Conservation (phyloP, 2,329 filamentous ascomycete genomes). For the Aspergillus awamori region DNA sequence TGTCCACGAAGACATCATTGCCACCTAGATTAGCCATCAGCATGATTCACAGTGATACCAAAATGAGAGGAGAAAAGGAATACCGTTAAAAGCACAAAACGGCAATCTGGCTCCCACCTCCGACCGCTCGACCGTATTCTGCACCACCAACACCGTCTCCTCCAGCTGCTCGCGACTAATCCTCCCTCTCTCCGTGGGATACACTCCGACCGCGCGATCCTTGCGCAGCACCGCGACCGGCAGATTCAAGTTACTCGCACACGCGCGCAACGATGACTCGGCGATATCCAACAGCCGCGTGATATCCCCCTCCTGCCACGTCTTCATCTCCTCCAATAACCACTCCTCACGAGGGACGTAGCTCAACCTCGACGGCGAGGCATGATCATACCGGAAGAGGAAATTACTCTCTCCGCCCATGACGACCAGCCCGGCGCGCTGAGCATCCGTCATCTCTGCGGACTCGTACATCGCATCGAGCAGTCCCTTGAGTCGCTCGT, state of each 20-base stretch:
- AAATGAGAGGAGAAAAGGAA: constrained; percentile 4
- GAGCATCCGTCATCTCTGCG: constrained; percentile 60
- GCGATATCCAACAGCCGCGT: constrained; percentile 82
- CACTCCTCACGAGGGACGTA: constrained; percentile 63
- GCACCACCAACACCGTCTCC: constrained; percentile 91
- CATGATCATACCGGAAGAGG: constrained; percentile 75
- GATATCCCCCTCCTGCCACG: constrained; percentile 67
- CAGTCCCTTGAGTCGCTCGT: constrained; percentile 81
- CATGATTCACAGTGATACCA: background rate
- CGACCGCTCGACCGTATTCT: constrained; percentile 86
- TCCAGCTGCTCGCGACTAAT: constrained; percentile 89
- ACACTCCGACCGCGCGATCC: constrained; percentile 79
- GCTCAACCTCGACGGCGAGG: constrained; percentile 67
- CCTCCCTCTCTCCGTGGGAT: constrained; percentile 64
- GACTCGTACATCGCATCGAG: constrained; percentile 74
- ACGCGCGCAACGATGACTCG: constrained; percentile 80
- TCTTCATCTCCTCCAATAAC: constrained; percentile 60
- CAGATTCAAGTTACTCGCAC: constrained; percentile 75
- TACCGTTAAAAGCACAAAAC: constrained; percentile 95
- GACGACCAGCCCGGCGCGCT: constrained; percentile 80
- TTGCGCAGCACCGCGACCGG: constrained; percentile 83
- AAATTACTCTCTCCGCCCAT: constrained; percentile 98
- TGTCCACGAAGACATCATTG: constrained; percentile 97
- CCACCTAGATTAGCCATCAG: constrained; percentile 57
- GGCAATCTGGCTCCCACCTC: constrained; percentile 70